Percentiles rank a stretch among this genome's conserved stretches.
Evolutionary conservation across 805 yeast species (phyloP).

Genomic region (Wickerhamiella hasegawae): DNA sequence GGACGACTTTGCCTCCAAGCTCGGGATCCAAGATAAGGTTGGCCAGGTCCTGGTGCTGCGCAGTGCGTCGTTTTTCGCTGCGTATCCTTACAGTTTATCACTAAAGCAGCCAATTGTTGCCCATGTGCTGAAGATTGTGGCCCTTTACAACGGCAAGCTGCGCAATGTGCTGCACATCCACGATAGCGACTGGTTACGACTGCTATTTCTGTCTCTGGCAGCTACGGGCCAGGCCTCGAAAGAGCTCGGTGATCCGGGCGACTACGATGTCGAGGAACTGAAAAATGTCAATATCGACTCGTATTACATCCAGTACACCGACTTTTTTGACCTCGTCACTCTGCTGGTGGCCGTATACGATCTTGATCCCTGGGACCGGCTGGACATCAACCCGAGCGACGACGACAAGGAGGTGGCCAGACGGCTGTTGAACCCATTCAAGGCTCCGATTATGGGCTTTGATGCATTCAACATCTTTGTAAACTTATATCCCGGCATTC

Average conservation of each 20-base stretch:
- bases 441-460: constrained; percentile 10
- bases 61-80: constrained; percentile 9
- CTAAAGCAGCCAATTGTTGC: background rate
- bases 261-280: background rate
- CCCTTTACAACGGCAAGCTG: constrained; percentile 10
- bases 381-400: background rate
- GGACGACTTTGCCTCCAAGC: background rate
- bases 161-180: constrained; percentile 2
- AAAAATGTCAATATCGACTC: background rate
- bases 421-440: constrained; percentile 2
- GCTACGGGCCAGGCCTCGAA: background rate
- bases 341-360: constrained; percentile 11
- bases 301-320: constrained; percentile 10
- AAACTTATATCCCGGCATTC: constrained; percentile 7
- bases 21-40: background rate
- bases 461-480: constrained; percentile 6
- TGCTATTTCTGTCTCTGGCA: constrained; percentile 10
- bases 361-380: constrained; percentile 6
- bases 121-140: constrained; percentile 5
- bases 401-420: constrained; percentile 6
- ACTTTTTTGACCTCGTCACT: constrained; percentile 7
- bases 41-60: constrained; percentile 9
- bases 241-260: background rate
- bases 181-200: constrained; percentile 1
- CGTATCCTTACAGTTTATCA: constrained; percentile 2